These are phyloP conservation scores for Knufia fluminis DNA, from an alignment of 2,329 filamentous ascomycete genomes.

Conservation along the genomic window DNA sequence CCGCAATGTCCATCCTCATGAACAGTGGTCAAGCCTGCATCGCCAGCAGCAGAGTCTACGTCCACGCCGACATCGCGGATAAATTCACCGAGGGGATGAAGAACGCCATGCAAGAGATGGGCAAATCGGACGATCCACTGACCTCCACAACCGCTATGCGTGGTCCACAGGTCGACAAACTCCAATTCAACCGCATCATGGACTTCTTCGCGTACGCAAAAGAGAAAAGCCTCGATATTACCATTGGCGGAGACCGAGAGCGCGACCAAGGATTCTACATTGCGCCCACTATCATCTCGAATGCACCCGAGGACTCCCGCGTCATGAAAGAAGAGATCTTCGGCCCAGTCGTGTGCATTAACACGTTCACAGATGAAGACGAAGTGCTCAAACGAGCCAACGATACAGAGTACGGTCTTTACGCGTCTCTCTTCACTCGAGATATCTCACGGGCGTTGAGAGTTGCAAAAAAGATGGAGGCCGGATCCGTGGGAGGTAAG, in stretches of 20 bases:
- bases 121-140: slow-evolving; percentile 26
- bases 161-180: slow-evolving; percentile 56
- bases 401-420: slow-evolving; percentile 43
- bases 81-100: slow-evolving; percentile 41
- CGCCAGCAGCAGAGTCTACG: slow-evolving; percentile 47
- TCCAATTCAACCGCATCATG: slow-evolving; percentile 55
- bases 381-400: slow-evolving; percentile 53
- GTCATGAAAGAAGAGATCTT: slow-evolving; percentile 54
- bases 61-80: slow-evolving; percentile 47
- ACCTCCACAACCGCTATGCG: slow-evolving; percentile 41
- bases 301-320: slow-evolving; percentile 46
- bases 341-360: slow-evolving; percentile 54
- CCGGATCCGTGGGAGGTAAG: slow-evolving; percentile 55
- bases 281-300: slow-evolving; percentile 49
- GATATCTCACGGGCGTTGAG: slow-evolving; percentile 43
- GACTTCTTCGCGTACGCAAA: slow-evolving; percentile 48
- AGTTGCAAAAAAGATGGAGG: slow-evolving; percentile 47
- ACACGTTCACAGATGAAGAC: slow-evolving; percentile 53
- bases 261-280: slow-evolving; percentile 46
- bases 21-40: slow-evolving; percentile 52
- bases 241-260: slow-evolving; percentile 38
- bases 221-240: slow-evolving; percentile 44
- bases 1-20: slow-evolving; percentile 46
- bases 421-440: slow-evolving; percentile 49
- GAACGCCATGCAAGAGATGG: slow-evolving; percentile 30